Evolutionary conservation across 2,329 filamentous ascomycete species (phyloP).

Genomic region (Coniella lustricola): DNA sequence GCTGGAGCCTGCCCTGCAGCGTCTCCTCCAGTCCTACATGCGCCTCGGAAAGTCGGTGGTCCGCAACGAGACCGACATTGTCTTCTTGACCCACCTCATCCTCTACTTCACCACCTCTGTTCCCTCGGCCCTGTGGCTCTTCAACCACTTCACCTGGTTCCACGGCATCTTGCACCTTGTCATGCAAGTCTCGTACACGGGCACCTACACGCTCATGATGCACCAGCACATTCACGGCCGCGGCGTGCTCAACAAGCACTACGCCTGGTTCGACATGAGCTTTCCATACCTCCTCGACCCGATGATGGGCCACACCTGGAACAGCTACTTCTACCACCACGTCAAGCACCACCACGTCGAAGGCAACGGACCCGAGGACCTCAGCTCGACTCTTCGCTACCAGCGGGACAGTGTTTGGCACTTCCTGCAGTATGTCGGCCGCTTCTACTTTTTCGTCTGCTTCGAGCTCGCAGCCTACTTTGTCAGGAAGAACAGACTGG

Average conservation of each 20-base stretch:
- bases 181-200: conserved; percentile 63
- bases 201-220: conserved; percentile 73
- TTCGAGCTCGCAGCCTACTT: conserved; percentile 71
- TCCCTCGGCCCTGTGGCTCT: conserved; percentile 61
- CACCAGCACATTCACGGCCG: conserved; percentile 78
- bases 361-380: conserved; percentile 66
- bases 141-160: conserved; percentile 56
- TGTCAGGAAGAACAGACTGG: conserved; percentile 50
- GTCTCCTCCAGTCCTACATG: conserved; percentile 53
- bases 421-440: conserved; percentile 65
- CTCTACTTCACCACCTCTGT: conserved; percentile 64
- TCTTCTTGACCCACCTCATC: conserved; percentile 70
- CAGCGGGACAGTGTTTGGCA: conserved; percentile 61
- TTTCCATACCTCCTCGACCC: conserved; percentile 73
- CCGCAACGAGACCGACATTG: conserved; percentile 63
- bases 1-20: conserved; percentile 33
- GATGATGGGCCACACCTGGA: conserved; percentile 77
- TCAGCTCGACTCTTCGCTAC: conserved; percentile 70
- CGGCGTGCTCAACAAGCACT: conserved; percentile 54
- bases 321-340: conserved; percentile 79
- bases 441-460: conserved; percentile 70
- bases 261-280: conserved; percentile 48
- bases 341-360: conserved; percentile 83
- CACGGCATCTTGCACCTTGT: conserved; percentile 60
- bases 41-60: conserved; percentile 48